Evolutionary conservation across 2,329 filamentous ascomycete genomes (phyloP).

Genomic region (Colletotrichum scovillei): DNA sequence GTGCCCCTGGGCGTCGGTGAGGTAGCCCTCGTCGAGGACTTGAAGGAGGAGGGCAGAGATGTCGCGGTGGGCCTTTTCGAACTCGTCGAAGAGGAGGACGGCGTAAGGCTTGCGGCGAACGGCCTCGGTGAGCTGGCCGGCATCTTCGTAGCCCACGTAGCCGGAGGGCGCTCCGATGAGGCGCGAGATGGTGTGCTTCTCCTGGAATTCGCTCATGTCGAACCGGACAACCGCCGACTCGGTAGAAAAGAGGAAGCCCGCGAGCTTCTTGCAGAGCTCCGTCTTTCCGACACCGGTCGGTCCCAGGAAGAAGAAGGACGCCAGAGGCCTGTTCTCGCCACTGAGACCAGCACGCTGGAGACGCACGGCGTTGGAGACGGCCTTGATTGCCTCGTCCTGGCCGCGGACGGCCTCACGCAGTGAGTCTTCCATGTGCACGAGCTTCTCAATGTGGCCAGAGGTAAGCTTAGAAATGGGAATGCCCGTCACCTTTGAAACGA

Average conservation of each 20-base stretch:
- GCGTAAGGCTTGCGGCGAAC: constrained; percentile 96
- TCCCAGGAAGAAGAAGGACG: constrained; percentile 97
- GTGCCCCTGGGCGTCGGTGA: constrained; percentile 95
- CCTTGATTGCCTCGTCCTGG: constrained; percentile 92
- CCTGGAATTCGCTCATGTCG: constrained; percentile 98
- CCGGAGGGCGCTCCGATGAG: constrained; percentile 94
- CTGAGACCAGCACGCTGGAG: constrained; percentile 93
- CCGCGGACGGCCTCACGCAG: constrained; percentile 87
- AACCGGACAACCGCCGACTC: constrained; percentile 92
- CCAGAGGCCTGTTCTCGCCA: constrained; percentile 90
- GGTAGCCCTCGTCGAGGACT: constrained; percentile 94
- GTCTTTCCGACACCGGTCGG: constrained; percentile 98
- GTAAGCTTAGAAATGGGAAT: constrained; percentile 95
- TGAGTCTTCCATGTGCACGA: constrained; percentile 95
- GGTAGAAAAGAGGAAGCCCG: constrained; percentile 91
- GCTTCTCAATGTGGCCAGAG: constrained; percentile 91
- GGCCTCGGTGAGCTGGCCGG: constrained; percentile 94
- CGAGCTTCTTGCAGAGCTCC: constrained; percentile 96
- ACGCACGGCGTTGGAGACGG: constrained; percentile 91
- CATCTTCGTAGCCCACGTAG: constrained; percentile 97
- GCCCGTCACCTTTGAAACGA: constrained; percentile 91
- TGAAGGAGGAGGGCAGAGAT: constrained; percentile 93
- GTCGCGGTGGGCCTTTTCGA: constrained; percentile 96
- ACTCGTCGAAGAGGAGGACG: constrained; percentile 95
- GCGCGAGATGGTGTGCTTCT: constrained; percentile 94